A percentile compares a stretch with the other conserved stretches of the same genome.
Evolutionary conservation across 2,329 filamentous ascomycete species (phyloP).

Genomic region (Aplosporella prunicola): DNA sequence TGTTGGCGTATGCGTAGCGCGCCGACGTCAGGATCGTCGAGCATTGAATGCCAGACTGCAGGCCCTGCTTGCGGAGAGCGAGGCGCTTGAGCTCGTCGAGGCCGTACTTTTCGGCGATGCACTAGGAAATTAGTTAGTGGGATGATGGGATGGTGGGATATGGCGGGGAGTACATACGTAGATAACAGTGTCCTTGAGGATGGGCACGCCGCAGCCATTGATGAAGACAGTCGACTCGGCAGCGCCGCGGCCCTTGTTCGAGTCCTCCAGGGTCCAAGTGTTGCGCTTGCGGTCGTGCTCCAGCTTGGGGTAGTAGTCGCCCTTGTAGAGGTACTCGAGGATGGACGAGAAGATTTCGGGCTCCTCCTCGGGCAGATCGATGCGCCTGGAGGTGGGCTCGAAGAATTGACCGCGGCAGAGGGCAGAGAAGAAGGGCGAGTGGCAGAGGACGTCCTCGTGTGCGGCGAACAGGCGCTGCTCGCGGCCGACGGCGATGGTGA

Average conservation of each 20-base stretch:
- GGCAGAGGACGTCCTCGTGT: constrained; percentile 73
- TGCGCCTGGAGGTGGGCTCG: constrained; percentile 54
- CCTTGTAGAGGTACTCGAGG: constrained; percentile 87
- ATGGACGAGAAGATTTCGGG: constrained; percentile 86
- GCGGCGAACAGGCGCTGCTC: constrained; percentile 84
- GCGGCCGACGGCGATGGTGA: constrained; percentile 71
- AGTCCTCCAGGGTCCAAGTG: constrained; percentile 71
- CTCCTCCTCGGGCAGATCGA: constrained; percentile 74
- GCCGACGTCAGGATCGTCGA: constrained; percentile 78
- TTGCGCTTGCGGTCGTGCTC: constrained; percentile 72
- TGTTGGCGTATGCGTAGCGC: constrained; percentile 82
- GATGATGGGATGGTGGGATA: neutral
- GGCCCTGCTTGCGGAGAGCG: constrained; percentile 77
- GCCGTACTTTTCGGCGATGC: constrained; percentile 74
- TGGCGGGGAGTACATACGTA: constrained; percentile 44
- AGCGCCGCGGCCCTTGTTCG: constrained; percentile 28
- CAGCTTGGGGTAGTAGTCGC: constrained; percentile 80
- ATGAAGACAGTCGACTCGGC: constrained; percentile 51
- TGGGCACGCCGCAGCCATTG: constrained; percentile 40
- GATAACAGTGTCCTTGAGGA: constrained; percentile 82
- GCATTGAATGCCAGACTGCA: constrained; percentile 75
- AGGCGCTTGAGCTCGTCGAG: constrained; percentile 78
- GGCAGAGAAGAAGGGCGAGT: constrained; percentile 69
- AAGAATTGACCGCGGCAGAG: constrained; percentile 55
- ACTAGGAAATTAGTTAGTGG: constrained; percentile 32